Evolutionary conservation across 169 alveolate genomes (phyloP), one percentile per base, ranked within the genome.

Genomic region (Eimeria brunetti): DNA sequence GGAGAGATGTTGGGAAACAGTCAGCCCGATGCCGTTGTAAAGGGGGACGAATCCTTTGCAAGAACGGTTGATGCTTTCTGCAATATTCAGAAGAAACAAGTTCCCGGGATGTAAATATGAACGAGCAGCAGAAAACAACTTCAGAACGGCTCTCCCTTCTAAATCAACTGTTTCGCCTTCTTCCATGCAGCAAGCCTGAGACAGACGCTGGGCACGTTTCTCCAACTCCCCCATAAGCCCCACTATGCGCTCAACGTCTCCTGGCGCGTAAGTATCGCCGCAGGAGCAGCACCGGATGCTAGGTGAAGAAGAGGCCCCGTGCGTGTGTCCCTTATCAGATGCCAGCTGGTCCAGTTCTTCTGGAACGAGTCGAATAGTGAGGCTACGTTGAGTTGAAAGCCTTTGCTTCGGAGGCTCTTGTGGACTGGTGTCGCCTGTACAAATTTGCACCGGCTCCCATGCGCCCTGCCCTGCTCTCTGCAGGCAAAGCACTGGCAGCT

Each of bases 71-170:
- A 83, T 41, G 75, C 71, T 53, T 24, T 83, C 90, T n/a, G 90
- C 73, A 33, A 83, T 24, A 18, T 30, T 53, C 53, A 27, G 12
- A 11, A 83, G 90, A 22, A 11, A 38, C 75, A 83, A 36, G 22
- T 83, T 83, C n/a, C 90, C 90, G 73, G 90, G 90, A 36, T 83
- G 90, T 49, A 36, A 36, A 33, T 83, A 83, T 33, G n/a, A 33
- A 51, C 90, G 90, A 56, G 36, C 75, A 44, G 75, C 73, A 56
- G 76, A 51, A 33, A 83, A 83, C 75, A 53, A 36, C 75, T 53
- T n/a, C 14, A 83, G 56, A 33, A 22, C 90, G 20, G 73, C 90
- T 33, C 73, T 53, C 20, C 90, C 73, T 58, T 83, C 90, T 75
- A 49, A 7, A 18, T 46, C 58, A 49, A 53, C 36, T 18, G 69